Conservation (phyloP, 345 rosid species). For the Eucalyptus rudis region DNA sequence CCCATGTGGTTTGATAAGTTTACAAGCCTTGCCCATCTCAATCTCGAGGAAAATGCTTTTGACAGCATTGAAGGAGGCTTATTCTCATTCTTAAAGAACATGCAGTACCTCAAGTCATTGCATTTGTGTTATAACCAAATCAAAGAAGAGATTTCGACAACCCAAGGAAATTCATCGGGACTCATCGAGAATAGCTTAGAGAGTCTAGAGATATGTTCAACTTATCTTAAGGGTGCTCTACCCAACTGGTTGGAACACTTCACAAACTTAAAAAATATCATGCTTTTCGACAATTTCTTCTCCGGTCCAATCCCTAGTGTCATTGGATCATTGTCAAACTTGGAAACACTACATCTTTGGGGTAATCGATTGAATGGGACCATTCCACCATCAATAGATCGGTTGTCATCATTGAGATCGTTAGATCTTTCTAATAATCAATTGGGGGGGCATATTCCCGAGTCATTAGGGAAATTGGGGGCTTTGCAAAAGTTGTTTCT, state of each 20-base stretch:
- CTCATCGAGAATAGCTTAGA: not conserved
- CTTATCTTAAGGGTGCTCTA: not conserved
- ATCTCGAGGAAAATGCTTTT: accelerated
- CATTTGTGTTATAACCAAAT: not conserved
- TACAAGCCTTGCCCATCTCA: not conserved
- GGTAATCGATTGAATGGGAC: not conserved
- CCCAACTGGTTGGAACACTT: not conserved
- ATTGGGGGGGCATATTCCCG: no score
- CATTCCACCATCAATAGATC: not conserved
- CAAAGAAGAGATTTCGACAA: not conserved
- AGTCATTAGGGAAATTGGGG: no score
- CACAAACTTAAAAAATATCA: not conserved
- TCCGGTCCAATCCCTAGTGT: not conserved
- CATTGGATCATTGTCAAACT: not conserved
- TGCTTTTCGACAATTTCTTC: not conserved
- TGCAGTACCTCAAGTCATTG: not conserved
- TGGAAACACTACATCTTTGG: not conserved
- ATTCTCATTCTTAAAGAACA: not conserved
- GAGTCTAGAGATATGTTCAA: not conserved
- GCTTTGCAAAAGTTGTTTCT: no score
- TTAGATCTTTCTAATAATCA: accelerated
- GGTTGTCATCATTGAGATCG: not conserved
- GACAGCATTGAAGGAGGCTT: not conserved
- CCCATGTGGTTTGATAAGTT: not conserved
- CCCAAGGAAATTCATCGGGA: not conserved